These are phyloP conservation scores for Gamsiella multidivaricata DNA, from an alignment of 192 early-diverging fungal species.

Conservation along the genomic window DNA sequence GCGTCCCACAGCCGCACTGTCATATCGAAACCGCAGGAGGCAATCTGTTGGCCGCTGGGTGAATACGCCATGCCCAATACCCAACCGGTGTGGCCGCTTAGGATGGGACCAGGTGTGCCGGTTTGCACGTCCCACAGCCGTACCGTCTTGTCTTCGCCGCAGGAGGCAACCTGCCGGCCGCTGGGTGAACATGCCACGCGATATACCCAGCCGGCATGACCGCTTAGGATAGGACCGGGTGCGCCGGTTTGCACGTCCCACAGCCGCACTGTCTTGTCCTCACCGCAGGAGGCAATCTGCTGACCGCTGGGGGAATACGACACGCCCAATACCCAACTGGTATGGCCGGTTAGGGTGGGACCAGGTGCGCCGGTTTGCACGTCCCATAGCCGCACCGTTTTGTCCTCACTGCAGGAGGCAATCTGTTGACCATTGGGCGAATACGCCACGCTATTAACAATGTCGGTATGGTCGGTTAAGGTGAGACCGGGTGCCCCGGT, in stretches of 20 bases:
- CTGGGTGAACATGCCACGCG: slow-evolving; percentile 73
- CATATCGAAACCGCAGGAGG: neutral
- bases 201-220: slow-evolving; percentile 53
- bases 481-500: neutral
- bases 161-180: slow-evolving; percentile 69
- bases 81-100: neutral
- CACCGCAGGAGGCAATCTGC: slow-evolving; percentile 1
- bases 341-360: neutral
- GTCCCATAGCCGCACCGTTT: neutral
- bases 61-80: neutral
- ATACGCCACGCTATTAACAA: neutral
- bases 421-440: neutral
- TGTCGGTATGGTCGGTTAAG: neutral
- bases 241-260: neutral
- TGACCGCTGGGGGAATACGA: neutral
- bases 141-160: slow-evolving; percentile 71
- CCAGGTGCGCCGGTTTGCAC: neutral
- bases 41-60: neutral
- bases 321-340: neutral
- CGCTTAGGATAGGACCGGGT: slow-evolving; percentile 1
- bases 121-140: slow-evolving; percentile 61
- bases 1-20: neutral
- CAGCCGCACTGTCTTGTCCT: neutral
- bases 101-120: neutral
- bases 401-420: neutral